Conservation (phyloP, 176 grass and related monocot genomes). For the bread wheat (Triticum aestivum) region DNA sequence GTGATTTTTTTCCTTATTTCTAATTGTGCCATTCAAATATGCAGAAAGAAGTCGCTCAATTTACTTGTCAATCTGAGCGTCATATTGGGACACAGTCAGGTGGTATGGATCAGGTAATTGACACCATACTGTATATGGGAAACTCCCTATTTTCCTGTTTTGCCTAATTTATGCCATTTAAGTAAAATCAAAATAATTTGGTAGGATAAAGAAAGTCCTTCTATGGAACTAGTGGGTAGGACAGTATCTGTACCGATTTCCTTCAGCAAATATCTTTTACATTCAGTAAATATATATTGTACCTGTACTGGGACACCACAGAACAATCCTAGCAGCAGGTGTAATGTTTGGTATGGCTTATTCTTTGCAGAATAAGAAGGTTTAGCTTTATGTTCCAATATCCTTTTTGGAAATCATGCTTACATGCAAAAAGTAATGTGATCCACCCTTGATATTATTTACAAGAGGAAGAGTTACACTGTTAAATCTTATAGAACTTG, state of each 20-base stretch:
- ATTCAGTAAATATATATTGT: neutral
- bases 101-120: conserved; percentile 94
- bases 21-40: conserved; percentile 30
- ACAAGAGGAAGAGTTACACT: neutral
- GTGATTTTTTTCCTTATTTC: neutral
- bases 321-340: neutral
- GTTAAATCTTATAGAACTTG: neutral
- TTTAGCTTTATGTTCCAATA: neutral
- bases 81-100: conserved; percentile 95
- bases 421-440: neutral
- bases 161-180: neutral
- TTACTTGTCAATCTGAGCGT: conserved; percentile 85
- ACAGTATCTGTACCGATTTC: neutral
- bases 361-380: neutral
- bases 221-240: neutral
- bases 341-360: neutral
- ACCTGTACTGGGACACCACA: neutral
- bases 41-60: conserved; percentile 99
- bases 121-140: neutral
- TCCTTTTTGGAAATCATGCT: neutral
- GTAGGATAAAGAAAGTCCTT: neutral
- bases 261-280: neutral
- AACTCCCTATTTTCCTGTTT: neutral
- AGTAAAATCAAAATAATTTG: too few relatives aligned
- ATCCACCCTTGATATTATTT: too few relatives aligned